Evolutionary conservation across 345 rosid genomes (phyloP).

Genomic region (Melaleuca quinquenervia): DNA sequence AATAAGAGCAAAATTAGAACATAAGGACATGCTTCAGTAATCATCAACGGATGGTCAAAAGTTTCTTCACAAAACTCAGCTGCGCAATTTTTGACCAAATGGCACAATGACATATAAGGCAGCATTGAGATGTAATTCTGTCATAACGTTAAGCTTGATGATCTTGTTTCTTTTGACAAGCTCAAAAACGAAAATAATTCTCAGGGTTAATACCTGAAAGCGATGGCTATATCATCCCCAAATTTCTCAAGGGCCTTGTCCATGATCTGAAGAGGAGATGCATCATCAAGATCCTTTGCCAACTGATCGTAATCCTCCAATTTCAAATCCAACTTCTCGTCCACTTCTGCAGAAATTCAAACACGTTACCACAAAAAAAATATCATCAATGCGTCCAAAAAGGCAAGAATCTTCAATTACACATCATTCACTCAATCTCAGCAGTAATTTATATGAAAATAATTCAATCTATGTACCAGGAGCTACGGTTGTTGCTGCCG

Average conservation of each 20-base stretch:
- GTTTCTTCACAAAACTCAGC: not conserved
- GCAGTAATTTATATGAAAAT: not conserved
- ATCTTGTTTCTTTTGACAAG: not conserved
- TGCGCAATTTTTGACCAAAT: not conserved
- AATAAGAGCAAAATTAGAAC: not conserved
- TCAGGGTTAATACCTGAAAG: conserved; percentile 52
- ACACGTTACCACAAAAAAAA: not conserved
- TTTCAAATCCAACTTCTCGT: conserved; percentile 31
- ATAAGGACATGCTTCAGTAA: not conserved
- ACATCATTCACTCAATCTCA: not conserved
- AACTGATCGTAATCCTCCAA: conserved; percentile 50
- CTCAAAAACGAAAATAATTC: not conserved
- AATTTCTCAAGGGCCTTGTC: conserved; percentile 84
- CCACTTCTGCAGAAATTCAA: conserved; percentile 33
- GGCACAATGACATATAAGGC: not conserved
- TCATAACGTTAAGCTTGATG: not conserved
- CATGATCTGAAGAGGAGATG: conserved; percentile 86
- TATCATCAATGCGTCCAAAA: not conserved
- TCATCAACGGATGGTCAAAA: not conserved
- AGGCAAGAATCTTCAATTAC: not conserved
- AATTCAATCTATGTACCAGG: conserved; percentile 37
- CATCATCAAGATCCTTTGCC: conserved; percentile 44
- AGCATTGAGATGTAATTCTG: not conserved
- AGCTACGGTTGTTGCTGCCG: conserved; percentile 43
- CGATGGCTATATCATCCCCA: conserved; percentile 80